Percentiles rank a stretch among this genome's conserved stretches.
These are phyloP conservation scores for Cladosporium sp. DNA, from an alignment of 2,329 filamentous ascomycete genomes.

Conservation along the genomic window DNA sequence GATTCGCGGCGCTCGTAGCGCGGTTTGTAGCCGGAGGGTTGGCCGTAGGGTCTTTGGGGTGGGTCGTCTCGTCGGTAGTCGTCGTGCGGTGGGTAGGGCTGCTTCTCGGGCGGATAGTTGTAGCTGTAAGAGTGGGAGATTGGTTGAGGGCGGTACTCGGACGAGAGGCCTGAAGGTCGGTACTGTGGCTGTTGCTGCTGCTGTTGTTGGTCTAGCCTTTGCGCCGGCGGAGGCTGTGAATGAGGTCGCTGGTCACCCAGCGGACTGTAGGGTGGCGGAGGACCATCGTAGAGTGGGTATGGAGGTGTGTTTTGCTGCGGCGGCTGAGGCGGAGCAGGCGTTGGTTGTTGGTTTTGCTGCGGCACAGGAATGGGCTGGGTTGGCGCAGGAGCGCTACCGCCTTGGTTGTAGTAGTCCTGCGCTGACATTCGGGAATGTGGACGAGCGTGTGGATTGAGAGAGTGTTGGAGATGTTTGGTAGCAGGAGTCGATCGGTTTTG, in stretches of 20 bases:
- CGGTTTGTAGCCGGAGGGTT: not conserved
- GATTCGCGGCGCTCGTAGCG: slow-evolving; percentile 8
- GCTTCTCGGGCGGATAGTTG: slow-evolving; percentile 26
- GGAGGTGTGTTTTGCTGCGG: slow-evolving; percentile 9
- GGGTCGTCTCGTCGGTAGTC: slow-evolving; percentile 20
- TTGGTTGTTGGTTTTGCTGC: slow-evolving; percentile 2
- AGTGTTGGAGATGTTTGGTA: not conserved
- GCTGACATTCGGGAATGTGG: slow-evolving; percentile 11
- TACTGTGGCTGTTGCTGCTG: slow-evolving; percentile 1
- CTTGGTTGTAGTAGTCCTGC: slow-evolving; percentile 14
- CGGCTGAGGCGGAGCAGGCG: slow-evolving; percentile 1
- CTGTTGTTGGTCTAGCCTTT: not conserved
- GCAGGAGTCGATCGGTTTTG: too few species aligned
- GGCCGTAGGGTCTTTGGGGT: slow-evolving; percentile 16
- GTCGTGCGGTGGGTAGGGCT: slow-evolving; percentile 17
- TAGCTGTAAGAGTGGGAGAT: slow-evolving; percentile 18
- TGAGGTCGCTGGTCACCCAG: slow-evolving; percentile 11
- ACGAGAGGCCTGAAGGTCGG: slow-evolving; percentile 3
- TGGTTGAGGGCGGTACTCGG: slow-evolving; percentile 11
- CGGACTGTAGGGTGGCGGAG: slow-evolving; percentile 14
- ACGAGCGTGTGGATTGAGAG: not conserved
- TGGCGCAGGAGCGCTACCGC: slow-evolving; percentile 9
- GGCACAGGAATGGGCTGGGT: slow-evolving; percentile 10
- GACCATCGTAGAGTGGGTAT: slow-evolving; percentile 16
- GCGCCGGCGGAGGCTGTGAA: slow-evolving; percentile 13